Evolutionary conservation across 2,329 filamentous ascomycete species (phyloP), one percentile per base, ranked within the genome.

Genomic region (Nothopassalora personata): DNA sequence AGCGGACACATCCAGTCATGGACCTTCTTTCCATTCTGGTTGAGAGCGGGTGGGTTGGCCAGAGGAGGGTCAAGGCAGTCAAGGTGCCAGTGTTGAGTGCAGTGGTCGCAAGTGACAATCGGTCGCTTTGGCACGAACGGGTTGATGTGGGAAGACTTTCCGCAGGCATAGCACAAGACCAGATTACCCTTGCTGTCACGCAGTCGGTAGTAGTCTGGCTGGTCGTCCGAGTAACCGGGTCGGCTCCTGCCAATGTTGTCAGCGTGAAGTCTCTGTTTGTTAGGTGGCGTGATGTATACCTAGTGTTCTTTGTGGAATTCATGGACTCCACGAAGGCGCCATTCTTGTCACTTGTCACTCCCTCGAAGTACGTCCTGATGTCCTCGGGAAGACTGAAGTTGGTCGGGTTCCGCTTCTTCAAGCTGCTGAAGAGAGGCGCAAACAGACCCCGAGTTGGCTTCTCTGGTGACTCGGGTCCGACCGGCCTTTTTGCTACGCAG

Each of bases 51-150:
- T 43, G 91, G 89, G 57, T 89, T 85, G 34, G 91, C 86, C 70
- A 92, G 77, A 34, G 93, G 92, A 30, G 91, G 90, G 70, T 95
- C 87, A 15, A 96, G 79, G 75, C 94, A 99, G 74, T 97, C 93
- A 54, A 96, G 80, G 76, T 99, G 94, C 89, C 92, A 99, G 70
- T 87, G 83, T 34, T 90, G 81, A 11, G 84, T 80, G 75, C 93
- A 99, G 68, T 83, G 84, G 73, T 91, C 91, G 77, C 93, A 99
- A 49, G 88, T 86, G 66, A 97, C 88, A 67, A 97, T 91, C 65
- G 87, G 84, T 28, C 88, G 85, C 67, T 81, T 81, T 63, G 45
- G 11, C 31, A 45, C 5, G 27, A 30, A 31, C 13, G n/a, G 27
- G n/a, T 34, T 31, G 27, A 28, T 19, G 7, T 63, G 54, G 6